These are phyloP conservation scores for Chenopodium album DNA, from an alignment of 148 eudicot genomes.

Conservation along the genomic window DNA sequence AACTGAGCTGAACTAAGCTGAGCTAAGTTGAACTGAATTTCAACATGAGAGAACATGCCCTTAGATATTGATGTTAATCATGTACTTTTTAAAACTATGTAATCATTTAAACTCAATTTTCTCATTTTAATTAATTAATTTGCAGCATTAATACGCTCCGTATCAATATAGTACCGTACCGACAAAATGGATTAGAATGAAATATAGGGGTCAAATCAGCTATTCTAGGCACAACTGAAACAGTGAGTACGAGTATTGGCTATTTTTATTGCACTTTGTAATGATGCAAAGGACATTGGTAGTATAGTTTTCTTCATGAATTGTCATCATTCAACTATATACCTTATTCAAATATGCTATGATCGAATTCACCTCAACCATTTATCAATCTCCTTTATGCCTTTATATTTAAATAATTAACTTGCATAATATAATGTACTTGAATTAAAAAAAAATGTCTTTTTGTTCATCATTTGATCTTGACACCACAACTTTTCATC, in stretches of 20 bases:
- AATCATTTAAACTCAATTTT: not conserved
- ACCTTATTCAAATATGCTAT: not conserved
- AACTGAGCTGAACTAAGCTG: no score
- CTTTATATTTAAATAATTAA: not conserved
- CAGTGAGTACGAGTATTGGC: not conserved
- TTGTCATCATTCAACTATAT: constrained; percentile 5
- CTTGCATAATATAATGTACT: not conserved
- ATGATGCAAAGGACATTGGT: not conserved
- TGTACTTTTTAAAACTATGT: no score
- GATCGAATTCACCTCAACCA: not conserved
- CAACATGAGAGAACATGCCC: no score
- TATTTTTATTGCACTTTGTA: not conserved
- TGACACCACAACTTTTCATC: constrained; percentile 29
- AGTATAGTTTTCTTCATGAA: not conserved
- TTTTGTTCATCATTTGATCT: constrained; percentile 31
- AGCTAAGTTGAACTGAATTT: no score
- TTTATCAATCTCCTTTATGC: constrained; percentile 11
- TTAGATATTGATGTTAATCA: no score
- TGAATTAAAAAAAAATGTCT: not conserved
- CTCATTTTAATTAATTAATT: not conserved
- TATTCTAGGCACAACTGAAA: not conserved
- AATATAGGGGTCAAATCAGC: not conserved
- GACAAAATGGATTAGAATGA: not conserved
- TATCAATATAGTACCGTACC: not conserved
- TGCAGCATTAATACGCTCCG: not conserved